phyloP scores from a whole-genome alignment of 31 red algal genomes.

The Asparagopsis taxiformis region DNA sequence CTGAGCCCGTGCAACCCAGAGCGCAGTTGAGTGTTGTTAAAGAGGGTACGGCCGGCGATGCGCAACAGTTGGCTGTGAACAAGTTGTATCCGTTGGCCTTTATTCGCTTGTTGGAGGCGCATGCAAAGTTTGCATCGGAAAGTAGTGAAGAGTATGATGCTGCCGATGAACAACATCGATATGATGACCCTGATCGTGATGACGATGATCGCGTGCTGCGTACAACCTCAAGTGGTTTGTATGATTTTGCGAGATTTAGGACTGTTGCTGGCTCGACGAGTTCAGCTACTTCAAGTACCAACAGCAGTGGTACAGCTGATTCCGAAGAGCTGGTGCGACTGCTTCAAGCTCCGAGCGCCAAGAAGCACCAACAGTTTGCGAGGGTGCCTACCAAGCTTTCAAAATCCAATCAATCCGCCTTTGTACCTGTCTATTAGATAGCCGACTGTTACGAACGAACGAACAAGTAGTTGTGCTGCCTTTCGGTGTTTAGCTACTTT shows the following conservation, averaged over 20 bases:
- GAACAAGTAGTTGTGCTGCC: too few relatives aligned
- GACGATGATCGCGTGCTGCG: constrained; percentile 30
- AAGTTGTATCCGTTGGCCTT: constrained; percentile 50
- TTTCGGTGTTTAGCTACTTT: too few relatives aligned
- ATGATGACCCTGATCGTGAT: constrained; percentile 39
- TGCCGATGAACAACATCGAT: constrained; percentile 29
- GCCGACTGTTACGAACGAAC: too few relatives aligned
- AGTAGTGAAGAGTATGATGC: neutral
- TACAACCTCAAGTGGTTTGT: constrained; percentile 25
- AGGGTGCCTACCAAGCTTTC: too few relatives aligned
- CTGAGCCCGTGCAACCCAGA: constrained; percentile 25
- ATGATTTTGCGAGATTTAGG: constrained; percentile 25
- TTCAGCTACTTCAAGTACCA: too few relatives aligned
- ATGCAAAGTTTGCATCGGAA: constrained; percentile 25
- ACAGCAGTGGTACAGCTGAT: too few relatives aligned
- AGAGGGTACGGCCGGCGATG: neutral
- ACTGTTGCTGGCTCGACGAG: too few relatives aligned
- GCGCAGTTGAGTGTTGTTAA: neutral
- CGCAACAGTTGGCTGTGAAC: constrained; percentile 39
- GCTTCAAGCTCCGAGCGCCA: too few relatives aligned
- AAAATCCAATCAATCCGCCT: too few relatives aligned
- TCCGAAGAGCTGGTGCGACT: too few relatives aligned
- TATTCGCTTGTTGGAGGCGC: constrained; percentile 44
- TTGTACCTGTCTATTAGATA: too few relatives aligned
- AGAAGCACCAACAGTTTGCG: too few relatives aligned